Conservation (phyloP, 352 stramenopile genomes). For the Pythium brassicae region DNA sequence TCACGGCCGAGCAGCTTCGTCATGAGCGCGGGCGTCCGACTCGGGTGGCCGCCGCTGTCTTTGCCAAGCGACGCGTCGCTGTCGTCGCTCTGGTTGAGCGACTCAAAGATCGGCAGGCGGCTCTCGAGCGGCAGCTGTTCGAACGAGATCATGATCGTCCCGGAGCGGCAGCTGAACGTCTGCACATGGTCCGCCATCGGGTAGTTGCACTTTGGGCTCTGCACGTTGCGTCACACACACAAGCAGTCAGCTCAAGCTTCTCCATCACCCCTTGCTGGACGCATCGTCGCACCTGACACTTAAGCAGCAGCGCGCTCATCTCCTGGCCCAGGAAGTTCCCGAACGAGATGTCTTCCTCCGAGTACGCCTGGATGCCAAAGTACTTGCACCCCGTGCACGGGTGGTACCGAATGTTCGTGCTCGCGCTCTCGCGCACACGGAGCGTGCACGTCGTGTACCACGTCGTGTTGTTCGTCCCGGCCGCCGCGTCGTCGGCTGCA, state of each 20-base stretch:
- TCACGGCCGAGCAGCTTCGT: slow-evolving; percentile 25
- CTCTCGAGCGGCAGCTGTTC: slow-evolving; percentile 72
- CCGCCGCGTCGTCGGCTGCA: slow-evolving; percentile 8
- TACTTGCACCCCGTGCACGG: slow-evolving; percentile 72
- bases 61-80: slow-evolving; percentile 9
- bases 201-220: slow-evolving; percentile 79
- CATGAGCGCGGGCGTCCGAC: slow-evolving; percentile 17
- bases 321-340: slow-evolving; percentile 77
- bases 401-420: slow-evolving; percentile 47
- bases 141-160: slow-evolving; percentile 78
- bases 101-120: slow-evolving; percentile 30
- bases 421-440: slow-evolving; percentile 47
- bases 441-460: slow-evolving; percentile 77
- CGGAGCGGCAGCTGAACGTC: slow-evolving; percentile 66
- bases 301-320: slow-evolving; percentile 57
- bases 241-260: slow-evolving; percentile 2
- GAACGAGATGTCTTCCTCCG: slow-evolving; percentile 72
- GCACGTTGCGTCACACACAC: not conserved
- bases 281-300: slow-evolving; percentile 59
- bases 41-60: slow-evolving; percentile 3
- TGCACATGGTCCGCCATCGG: slow-evolving; percentile 83
- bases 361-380: slow-evolving; percentile 57
- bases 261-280: too few relatives aligned
- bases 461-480: slow-evolving; percentile 29
- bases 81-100: slow-evolving; percentile 29